Conservation (phyloP, 257 asterid species). For the Solanum sitiens region DNA sequence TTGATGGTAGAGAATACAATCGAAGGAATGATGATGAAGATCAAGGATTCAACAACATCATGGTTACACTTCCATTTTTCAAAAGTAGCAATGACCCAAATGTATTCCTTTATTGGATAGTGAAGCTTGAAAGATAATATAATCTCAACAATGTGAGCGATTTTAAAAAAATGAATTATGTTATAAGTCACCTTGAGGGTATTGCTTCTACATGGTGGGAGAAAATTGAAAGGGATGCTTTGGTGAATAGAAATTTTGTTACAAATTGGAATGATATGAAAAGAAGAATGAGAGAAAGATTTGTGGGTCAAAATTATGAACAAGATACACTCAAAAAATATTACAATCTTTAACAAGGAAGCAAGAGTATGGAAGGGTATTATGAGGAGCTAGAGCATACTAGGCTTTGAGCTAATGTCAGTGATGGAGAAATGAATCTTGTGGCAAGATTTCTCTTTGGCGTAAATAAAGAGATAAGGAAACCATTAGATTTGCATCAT, state of each 20-base stretch:
- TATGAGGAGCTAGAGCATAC: too few relatives aligned
- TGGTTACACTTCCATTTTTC: neutral
- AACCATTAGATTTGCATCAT: too few relatives aligned
- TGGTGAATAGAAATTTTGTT: neutral
- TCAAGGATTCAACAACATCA: neutral
- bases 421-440: too few relatives aligned
- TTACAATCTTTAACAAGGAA: too few relatives aligned
- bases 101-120: neutral
- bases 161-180: neutral
- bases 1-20: too few relatives aligned
- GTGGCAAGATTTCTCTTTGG: too few relatives aligned
- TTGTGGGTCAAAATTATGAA: neutral
- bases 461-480: neutral
- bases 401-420: neutral
- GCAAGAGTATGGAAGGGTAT: too few relatives aligned
- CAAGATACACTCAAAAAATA: neutral
- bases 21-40: neutral
- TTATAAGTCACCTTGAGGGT: neutral
- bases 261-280: neutral
- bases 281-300: neutral
- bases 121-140: neutral
- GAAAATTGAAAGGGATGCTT: neutral
- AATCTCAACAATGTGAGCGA: neutral
- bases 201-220: neutral
- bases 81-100: neutral